phyloP scores from a whole-genome alignment of 2,329 filamentous ascomycete species.

The Venturia asperata region DNA sequence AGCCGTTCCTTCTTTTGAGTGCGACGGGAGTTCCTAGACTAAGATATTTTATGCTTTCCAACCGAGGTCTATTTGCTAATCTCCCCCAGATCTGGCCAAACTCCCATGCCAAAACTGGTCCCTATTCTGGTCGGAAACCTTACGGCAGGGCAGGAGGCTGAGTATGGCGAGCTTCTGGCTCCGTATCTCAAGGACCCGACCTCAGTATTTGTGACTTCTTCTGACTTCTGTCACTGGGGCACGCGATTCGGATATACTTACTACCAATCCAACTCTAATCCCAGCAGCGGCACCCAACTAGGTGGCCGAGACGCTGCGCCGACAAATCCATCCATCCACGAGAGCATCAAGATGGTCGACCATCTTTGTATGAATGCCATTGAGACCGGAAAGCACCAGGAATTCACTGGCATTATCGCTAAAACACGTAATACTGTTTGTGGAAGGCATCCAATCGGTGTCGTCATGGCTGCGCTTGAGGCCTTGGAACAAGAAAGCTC shows the following conservation, averaged over 20 bases:
- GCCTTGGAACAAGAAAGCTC: constrained; percentile 41
- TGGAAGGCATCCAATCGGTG: constrained; percentile 87
- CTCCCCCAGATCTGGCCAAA: constrained; percentile 22
- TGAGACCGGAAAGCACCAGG: constrained; percentile 62
- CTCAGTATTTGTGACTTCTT: constrained; percentile 82
- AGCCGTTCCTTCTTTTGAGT: too few species aligned
- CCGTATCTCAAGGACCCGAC: constrained; percentile 68
- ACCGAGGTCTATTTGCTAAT: neutral
- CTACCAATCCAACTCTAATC: constrained; percentile 51
- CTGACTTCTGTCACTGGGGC: constrained; percentile 98
- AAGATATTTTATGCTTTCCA: too few species aligned
- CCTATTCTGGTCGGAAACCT: constrained; percentile 83
- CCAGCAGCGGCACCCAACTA: constrained; percentile 29
- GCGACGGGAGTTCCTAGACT: too few species aligned
- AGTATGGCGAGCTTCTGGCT: constrained; percentile 62
- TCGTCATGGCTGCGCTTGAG: constrained; percentile 84
- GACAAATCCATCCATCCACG: constrained; percentile 58
- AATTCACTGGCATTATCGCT: constrained; percentile 61
- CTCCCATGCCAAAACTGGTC: constrained; percentile 61
- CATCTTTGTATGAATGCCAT: constrained; percentile 78
- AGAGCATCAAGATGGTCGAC: constrained; percentile 77
- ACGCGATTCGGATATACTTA: constrained; percentile 73
- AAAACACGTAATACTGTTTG: constrained; percentile 87
- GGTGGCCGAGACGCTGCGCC: constrained; percentile 34
- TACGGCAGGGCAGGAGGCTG: constrained; percentile 56